Conservation (phyloP, 139 green algal species). For the Pycnococcus provasolii region DNA sequence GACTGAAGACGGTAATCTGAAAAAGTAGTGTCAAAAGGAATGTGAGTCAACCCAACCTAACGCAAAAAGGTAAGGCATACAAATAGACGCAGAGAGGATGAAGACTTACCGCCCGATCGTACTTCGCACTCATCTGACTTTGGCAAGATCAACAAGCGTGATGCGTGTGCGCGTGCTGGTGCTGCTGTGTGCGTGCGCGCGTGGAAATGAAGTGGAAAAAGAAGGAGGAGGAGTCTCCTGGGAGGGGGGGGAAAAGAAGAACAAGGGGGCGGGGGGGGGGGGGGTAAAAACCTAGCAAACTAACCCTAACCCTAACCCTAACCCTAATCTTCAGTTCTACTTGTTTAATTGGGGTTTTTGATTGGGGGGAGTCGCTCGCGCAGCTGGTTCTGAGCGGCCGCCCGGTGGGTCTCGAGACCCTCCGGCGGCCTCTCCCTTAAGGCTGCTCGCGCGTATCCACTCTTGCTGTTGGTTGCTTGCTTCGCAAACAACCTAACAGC, state of each 20-base stretch:
- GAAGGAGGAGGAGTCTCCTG: background rate
- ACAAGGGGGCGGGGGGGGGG: background rate
- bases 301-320: background rate
- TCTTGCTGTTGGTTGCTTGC: too few relatives aligned
- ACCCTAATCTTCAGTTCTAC: too few relatives aligned
- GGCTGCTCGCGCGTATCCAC: too few relatives aligned
- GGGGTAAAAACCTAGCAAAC: background rate
- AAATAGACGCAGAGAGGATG: background rate
- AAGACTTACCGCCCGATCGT: background rate
- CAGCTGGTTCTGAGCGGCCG: too few relatives aligned
- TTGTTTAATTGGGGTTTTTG: too few relatives aligned
- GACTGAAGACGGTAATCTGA: constrained; percentile 93
- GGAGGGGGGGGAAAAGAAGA: background rate
- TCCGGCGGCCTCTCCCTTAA: too few relatives aligned
- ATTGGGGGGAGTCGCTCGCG: too few relatives aligned
- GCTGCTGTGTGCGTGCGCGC: background rate
- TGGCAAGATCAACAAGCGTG: background rate
- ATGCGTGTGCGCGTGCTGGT: background rate
- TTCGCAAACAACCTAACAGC: too few relatives aligned
- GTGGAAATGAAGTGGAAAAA: background rate
- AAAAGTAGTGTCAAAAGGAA: too few relatives aligned
- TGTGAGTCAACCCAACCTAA: too few relatives aligned
- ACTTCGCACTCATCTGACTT: background rate
- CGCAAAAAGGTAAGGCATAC: background rate
- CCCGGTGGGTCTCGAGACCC: too few relatives aligned